These are phyloP conservation scores for Besnoitia besnoiti DNA, from an alignment of 169 alveolate species.

Conservation along the genomic window DNA sequence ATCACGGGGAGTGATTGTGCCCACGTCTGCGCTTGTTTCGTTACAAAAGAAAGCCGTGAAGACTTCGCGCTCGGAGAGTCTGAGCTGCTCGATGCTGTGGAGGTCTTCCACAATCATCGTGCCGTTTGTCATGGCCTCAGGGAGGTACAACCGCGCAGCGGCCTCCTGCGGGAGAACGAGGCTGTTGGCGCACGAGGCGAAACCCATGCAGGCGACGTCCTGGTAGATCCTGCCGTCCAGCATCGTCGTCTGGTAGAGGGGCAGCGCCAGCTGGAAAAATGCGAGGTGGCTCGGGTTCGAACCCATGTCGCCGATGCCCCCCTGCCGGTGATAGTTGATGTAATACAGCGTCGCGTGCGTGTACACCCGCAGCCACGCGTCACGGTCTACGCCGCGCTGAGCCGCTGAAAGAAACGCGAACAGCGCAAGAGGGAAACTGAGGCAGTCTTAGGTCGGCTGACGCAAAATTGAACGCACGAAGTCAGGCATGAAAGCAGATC, in stretches of 20 bases:
- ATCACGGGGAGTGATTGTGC: no score
- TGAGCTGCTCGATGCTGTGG: constrained; percentile 39
- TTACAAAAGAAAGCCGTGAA: constrained; percentile 47
- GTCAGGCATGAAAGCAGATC: no score
- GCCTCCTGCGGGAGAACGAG: constrained; percentile 52
- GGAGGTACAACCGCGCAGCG: constrained; percentile 29
- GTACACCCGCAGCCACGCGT: constrained; percentile 56
- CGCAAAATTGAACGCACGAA: no score
- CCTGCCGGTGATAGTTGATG: constrained; percentile 59
- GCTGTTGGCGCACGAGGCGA: constrained; percentile 49
- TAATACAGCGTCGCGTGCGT: constrained; percentile 35
- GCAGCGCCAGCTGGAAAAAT: constrained; percentile 55
- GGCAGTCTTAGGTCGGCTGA: no score
- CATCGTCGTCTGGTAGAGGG: constrained; percentile 51
- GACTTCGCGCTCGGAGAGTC: constrained; percentile 57
- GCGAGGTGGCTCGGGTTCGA: constrained; percentile 37
- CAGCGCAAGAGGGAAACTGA: no score
- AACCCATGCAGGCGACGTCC: constrained; percentile 58
- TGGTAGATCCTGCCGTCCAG: constrained; percentile 56
- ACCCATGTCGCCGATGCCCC: constrained; percentile 57
- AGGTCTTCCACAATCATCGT: constrained; percentile 64
- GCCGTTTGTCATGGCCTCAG: constrained; percentile 48
- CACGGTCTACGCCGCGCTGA: constrained; percentile 34
- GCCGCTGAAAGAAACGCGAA: constrained; percentile 33
- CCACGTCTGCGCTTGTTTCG: constrained; percentile 50